Base-by-base conservation (phyloP, 768 basidiomycete genomes). In the Suillus cothurnatus region DNA sequence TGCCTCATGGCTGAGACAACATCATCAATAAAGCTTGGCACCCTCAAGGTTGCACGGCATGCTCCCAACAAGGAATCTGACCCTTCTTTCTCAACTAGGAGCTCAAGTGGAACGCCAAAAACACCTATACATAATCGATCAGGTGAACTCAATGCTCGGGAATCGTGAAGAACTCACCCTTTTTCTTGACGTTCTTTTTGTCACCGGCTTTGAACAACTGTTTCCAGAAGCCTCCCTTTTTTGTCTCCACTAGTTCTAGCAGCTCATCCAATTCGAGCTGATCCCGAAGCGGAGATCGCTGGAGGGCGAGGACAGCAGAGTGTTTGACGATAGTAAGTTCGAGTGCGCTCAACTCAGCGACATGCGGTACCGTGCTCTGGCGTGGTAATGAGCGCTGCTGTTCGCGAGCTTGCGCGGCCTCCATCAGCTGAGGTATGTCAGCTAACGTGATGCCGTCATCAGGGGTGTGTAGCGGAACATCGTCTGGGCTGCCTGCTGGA, bases 21-120 rank as follows among this genome's bases (percentile, higher is more conserved):
- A 73, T 99, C 97, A 75, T 99, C 97, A 64, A 99, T 93, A 75
- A 99, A 98, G 76, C 94, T 98, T 17, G 97, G 97, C 26, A 99
- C 90, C 69, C 94, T 84, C 68, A 99, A 73, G 8, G 94, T 87
- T 41, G 86, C 88, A 41, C 92, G 86, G 7, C 95, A 93, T 28
- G 94, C 93, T 23, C 97, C 97, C 61, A 93, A 87, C 68, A 95
- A 79, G 23, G 97, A 97, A 79, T 99, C 97, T n/a, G 93, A 89
- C 7, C 97, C 97, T 75, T 97, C 95, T 68, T 90, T 85, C 69
- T 99, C 96, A 32, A 97, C 97, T 52, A 99, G 81, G 34, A 95
- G 81, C 70, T 99, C 97, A 66, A 99, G 84, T 6, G 94, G 95
- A 62, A 99, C 88, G 62, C 93, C 89, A 76, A 99, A 99, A 36